These are phyloP conservation scores for Sicyos edulis DNA, from an alignment of 306 rosid species.

Conservation along the genomic window DNA sequence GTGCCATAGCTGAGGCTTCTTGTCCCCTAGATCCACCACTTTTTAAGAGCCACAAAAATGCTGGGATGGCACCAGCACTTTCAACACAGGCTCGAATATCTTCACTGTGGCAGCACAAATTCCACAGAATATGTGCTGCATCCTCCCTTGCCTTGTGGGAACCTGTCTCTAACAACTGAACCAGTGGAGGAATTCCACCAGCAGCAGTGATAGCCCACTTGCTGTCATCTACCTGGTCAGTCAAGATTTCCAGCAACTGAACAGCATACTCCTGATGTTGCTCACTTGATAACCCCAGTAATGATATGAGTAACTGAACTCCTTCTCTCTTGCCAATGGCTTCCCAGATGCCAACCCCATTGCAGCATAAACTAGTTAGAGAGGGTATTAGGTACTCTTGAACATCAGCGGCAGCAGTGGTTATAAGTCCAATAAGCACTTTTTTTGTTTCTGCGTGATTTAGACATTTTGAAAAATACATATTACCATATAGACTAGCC, in stretches of 20 bases:
- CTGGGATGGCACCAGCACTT: slow-evolving; percentile 69
- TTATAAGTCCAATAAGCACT: slow-evolving; percentile 77
- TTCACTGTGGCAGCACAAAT: slow-evolving; percentile 91
- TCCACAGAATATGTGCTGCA: slow-evolving; percentile 87
- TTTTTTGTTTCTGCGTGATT: slow-evolving; percentile 73
- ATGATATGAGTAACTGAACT: slow-evolving; percentile 77
- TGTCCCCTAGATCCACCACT: slow-evolving; percentile 82
- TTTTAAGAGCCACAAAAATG: slow-evolving; percentile 85
- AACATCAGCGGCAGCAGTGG: slow-evolving; percentile 81
- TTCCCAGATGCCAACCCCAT: slow-evolving; percentile 74
- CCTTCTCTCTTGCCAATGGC: slow-evolving; percentile 89
- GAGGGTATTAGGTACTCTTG: slow-evolving; percentile 64
- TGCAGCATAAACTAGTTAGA: slow-evolving; percentile 76
- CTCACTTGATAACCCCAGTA: slow-evolving; percentile 83
- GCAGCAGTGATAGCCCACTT: slow-evolving; percentile 99
- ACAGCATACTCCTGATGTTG: slow-evolving; percentile 96
- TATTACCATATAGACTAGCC: slow-evolving; percentile 89
- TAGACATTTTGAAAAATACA: slow-evolving; percentile 61
- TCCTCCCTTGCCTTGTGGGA: slow-evolving; percentile 93
- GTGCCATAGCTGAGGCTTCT: slow-evolving; percentile 90
- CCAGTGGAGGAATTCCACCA: slow-evolving; percentile 93
- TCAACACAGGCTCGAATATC: slow-evolving; percentile 89
- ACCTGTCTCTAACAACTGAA: slow-evolving; percentile 86
- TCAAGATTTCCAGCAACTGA: slow-evolving; percentile 70
- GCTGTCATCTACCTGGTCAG: slow-evolving; percentile 89